phyloP scores from a whole-genome alignment of 257 asterid genomes.

The Jacaranda copaia region DNA sequence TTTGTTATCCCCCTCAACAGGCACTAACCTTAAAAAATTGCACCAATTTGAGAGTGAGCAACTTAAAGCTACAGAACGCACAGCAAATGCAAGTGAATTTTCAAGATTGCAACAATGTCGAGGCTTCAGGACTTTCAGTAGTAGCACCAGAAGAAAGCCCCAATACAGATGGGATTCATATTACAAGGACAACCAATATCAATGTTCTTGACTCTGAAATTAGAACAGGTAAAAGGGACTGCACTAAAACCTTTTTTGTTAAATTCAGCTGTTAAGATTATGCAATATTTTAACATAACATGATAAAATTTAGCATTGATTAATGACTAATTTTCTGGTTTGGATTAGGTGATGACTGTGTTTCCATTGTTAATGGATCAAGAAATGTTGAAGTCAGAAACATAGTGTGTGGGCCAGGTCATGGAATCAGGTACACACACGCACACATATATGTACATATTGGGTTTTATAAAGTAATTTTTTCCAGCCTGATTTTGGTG shows the following conservation, averaged over 20 bases:
- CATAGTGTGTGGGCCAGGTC: constrained; percentile 91
- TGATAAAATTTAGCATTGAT: not conserved
- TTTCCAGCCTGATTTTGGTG: not conserved
- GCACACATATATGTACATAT: not conserved
- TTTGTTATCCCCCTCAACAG: constrained; percentile 42
- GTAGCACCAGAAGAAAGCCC: constrained; percentile 65
- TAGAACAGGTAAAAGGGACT: constrained; percentile 50
- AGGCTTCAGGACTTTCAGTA: constrained; percentile 50
- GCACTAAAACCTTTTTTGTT: constrained; percentile 25
- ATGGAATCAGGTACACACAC: constrained; percentile 83
- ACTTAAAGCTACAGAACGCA: constrained; percentile 62
- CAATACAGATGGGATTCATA: constrained; percentile 73
- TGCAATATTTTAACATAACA: not conserved
- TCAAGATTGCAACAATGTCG: constrained; percentile 49
- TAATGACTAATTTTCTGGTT: not conserved
- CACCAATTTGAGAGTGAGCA: constrained; percentile 60
- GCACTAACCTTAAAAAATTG: constrained; percentile 71
- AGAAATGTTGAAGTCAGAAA: constrained; percentile 56
- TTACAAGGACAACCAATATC: constrained; percentile 56
- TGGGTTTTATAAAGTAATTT: not conserved
- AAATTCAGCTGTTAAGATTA: not conserved
- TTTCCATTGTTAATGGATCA: constrained; percentile 85
- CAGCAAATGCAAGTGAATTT: constrained; percentile 78
- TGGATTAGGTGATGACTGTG: constrained; percentile 83
- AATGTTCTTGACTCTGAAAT: constrained; percentile 47